Evolutionary conservation across 441 rosid genomes (phyloP).

Genomic region (Melastoma candidum): DNA sequence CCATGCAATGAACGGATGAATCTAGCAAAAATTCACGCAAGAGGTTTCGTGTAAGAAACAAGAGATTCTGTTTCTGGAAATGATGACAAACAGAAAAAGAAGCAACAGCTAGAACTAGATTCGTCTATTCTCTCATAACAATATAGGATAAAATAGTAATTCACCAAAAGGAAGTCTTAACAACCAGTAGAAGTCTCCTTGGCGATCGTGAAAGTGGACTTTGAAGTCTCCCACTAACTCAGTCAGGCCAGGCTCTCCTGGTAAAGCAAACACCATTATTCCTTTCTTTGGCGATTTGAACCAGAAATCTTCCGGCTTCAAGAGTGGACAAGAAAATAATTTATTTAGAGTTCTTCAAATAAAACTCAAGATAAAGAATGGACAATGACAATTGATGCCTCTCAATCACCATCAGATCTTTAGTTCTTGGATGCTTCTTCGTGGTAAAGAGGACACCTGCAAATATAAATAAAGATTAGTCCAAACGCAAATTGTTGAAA

Average conservation of each 20-base stretch:
- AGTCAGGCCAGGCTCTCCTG: constrained; percentile 83
- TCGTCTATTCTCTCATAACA: not conserved
- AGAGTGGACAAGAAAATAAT: not conserved
- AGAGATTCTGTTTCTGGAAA: too few relatives aligned
- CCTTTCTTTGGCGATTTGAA: constrained; percentile 68
- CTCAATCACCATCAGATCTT: constrained; percentile 50
- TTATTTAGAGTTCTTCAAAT: too few relatives aligned
- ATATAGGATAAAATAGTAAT: constrained; percentile 1
- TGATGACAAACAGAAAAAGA: too few relatives aligned
- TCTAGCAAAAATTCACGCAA: too few relatives aligned
- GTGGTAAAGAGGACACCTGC: constrained; percentile 77
- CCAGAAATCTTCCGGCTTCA: constrained; percentile 92
- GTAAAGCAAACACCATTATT: constrained; percentile 67
- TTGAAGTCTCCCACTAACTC: constrained; percentile 75
- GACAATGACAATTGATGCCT: too few relatives aligned
- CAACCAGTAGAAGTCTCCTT: constrained; percentile 90
- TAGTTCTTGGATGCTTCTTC: constrained; percentile 64
- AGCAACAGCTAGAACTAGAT: not conserved
- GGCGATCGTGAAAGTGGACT: constrained; percentile 70
- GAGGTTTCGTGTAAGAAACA: too few relatives aligned
- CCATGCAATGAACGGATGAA: not conserved
- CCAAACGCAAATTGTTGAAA: too few relatives aligned
- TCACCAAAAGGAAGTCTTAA: constrained; percentile 6
- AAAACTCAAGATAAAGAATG: too few relatives aligned
- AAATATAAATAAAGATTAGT: constrained; percentile 9